phyloP scores from a whole-genome alignment of 1,284 basidiomycete species.

The Lentinula novae-zelandiae region DNA sequence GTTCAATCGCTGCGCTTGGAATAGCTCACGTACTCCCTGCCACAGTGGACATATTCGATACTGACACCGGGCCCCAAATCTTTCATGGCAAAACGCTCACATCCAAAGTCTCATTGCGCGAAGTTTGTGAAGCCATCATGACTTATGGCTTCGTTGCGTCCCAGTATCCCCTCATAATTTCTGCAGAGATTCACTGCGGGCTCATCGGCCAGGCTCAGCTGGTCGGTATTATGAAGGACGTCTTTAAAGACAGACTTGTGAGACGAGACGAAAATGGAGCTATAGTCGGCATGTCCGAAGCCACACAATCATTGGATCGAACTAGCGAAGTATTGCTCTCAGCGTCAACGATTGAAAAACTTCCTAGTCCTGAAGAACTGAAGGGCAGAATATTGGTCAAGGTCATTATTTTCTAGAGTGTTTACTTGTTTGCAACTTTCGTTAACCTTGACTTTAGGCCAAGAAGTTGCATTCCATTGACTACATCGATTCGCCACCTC shows the following conservation, averaged over 20 bases:
- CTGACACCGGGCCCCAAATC: constrained; percentile 78
- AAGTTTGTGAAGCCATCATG: constrained; percentile 83
- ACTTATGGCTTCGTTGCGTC: constrained; percentile 94
- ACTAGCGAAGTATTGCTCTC: constrained; percentile 1
- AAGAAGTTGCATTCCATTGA: constrained; percentile 50
- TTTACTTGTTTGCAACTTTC: not conserved
- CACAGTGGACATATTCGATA: constrained; percentile 91
- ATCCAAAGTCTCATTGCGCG: constrained; percentile 78
- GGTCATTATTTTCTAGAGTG: constrained; percentile 32
- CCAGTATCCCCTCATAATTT: constrained; percentile 93
- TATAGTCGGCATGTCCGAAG: not conserved
- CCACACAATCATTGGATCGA: not conserved
- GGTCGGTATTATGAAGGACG: constrained; percentile 73
- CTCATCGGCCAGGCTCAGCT: constrained; percentile 82
- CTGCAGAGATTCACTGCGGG: constrained; percentile 89
- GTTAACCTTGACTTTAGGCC: constrained; percentile 35
- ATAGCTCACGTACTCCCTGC: constrained; percentile 3
- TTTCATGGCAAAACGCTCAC: constrained; percentile 95
- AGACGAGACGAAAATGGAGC: constrained; percentile 6
- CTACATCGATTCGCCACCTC: not conserved
- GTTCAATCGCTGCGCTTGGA: not conserved
- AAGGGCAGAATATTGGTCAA: constrained; percentile 85
- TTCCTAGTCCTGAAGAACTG: constrained; percentile 89
- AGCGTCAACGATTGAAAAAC: constrained; percentile 12
- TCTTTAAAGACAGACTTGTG: constrained; percentile 58